Conservation (phyloP, 345 rosid species). For the Populus davidiana region DNA sequence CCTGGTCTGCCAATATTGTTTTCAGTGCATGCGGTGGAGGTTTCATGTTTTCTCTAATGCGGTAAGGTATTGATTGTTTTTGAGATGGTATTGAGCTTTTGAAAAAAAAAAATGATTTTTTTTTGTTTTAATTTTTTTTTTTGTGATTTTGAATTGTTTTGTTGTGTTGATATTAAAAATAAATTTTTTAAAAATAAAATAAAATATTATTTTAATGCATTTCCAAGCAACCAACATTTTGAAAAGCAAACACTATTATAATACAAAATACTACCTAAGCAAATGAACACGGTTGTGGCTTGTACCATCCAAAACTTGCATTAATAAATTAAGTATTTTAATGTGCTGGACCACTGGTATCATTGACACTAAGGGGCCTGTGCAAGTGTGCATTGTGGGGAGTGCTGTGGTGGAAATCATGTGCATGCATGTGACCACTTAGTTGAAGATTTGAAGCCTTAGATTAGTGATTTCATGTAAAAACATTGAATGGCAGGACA, state of each 20-base stretch:
- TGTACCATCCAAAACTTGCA: not conserved
- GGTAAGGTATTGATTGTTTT: too few relatives aligned
- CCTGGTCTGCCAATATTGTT: not conserved
- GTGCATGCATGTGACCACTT: not conserved
- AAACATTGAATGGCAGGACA: not conserved
- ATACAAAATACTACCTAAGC: too few relatives aligned
- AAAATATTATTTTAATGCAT: too few relatives aligned
- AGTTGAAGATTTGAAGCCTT: not conserved
- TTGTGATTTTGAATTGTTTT: too few relatives aligned
- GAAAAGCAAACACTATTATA: too few relatives aligned
- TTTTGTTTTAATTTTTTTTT: too few relatives aligned
- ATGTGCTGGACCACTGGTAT: not conserved
- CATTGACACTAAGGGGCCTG: not conserved
- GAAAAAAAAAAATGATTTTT: too few relatives aligned
- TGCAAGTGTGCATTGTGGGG: not conserved
- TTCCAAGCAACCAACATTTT: rapidly evolving
- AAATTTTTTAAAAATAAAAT: too few relatives aligned
- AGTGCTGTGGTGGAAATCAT: not conserved
- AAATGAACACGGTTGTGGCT: not conserved
- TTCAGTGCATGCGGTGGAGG: not conserved
- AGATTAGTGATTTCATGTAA: not conserved
- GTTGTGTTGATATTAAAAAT: too few relatives aligned
- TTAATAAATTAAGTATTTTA: not conserved
- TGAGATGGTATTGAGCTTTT: too few relatives aligned
- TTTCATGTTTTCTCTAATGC: not conserved